Percentiles rank a stretch among this genome's conserved stretches.
phyloP scores from a whole-genome alignment of 2,329 filamentous ascomycete genomes.

The Fusarium sp. region DNA sequence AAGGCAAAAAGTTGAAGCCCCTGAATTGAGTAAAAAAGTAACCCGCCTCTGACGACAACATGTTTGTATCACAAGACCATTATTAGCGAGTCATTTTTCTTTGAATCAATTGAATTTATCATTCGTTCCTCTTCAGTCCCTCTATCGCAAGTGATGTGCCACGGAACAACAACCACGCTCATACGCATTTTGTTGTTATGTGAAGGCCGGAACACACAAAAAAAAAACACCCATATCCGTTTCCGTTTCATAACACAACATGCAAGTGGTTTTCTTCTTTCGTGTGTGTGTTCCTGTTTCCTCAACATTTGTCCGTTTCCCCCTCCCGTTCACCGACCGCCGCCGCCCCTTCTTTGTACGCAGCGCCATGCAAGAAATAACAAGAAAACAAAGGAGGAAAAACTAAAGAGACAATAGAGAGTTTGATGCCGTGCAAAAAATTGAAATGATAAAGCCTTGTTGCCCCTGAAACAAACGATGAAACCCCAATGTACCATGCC shows the following conservation, averaged over 20 bases:
- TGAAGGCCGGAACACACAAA: background rate
- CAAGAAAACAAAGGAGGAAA: slow-evolving; percentile 12
- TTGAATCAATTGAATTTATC: background rate
- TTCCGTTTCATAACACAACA: slow-evolving; percentile 26
- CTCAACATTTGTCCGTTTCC: slow-evolving; percentile 12
- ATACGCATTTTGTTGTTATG: background rate
- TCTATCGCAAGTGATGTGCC: background rate
- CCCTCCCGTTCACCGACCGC: slow-evolving; percentile 19
- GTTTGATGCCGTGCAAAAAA: background rate
- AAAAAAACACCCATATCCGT: slow-evolving; percentile 13
- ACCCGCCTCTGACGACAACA: background rate
- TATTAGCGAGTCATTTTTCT: background rate
- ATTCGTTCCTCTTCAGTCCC: background rate
- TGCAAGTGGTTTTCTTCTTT: slow-evolving; percentile 12
- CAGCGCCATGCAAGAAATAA: slow-evolving; percentile 40
- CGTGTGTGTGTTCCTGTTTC: slow-evolving; percentile 17
- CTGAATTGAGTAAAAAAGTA: background rate
- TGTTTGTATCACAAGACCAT: background rate
- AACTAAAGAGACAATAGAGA: background rate
- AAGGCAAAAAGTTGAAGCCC: background rate
- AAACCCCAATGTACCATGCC: slow-evolving; percentile 24
- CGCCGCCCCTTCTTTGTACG: slow-evolving; percentile 35
- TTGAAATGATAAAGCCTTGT: slow-evolving; percentile 2
- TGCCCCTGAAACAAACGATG: slow-evolving; percentile 16
- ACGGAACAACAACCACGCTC: background rate